Base-by-base conservation (phyloP, 441 rosid genomes). In the Rhodomyrtus psidioides region DNA sequence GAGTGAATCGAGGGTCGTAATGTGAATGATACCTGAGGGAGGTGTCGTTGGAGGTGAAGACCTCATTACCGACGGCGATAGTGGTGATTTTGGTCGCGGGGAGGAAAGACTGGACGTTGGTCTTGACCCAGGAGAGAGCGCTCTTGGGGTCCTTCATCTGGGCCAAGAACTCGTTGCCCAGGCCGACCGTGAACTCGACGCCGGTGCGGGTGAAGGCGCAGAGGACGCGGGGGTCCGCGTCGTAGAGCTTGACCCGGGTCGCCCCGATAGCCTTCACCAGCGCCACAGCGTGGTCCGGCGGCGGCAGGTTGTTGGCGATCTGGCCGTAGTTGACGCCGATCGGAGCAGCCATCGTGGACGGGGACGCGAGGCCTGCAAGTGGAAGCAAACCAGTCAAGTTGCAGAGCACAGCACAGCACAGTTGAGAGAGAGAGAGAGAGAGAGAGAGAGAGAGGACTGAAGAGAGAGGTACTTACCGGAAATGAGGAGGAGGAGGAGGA, bases 321-420 rank as follows among this genome's bases (percentile, higher is more conserved):
- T 86, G 88, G 65, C 88, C 88, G 9, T 86, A 86, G 84, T 86
- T 83, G 83, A 86, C 30, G 42, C 88, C 88, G 30, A 86, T 86
- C 26, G 88, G 84, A 53, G 44, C 85, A 27, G 53, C 86, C 57
- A n/a, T 16, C 6, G 13, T 53, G 7, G 57, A 56, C 44, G 39
- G 28, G 49, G 5, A 70, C 79, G 49, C 49, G n/a, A 70, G 79
- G 49, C 79, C 79, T 70, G 79, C 79, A 39, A 70, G 49, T 3
- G 79, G 23, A 17, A 21, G 49, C n/a, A 70, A 70, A 39, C 79
- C 79, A 34, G 23, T 70, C 79, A 70, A 39, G 26, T 1, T 39
- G n/a, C 13, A 70, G 79, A 39, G 34, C 34, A 34, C 34, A 39
- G 34, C 34, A 34, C 34, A 39, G 46, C 76, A 19, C 26, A 34